phyloP scores from a whole-genome alignment of 2,329 filamentous ascomycete species.

The Pestalotiopsis sp. region DNA sequence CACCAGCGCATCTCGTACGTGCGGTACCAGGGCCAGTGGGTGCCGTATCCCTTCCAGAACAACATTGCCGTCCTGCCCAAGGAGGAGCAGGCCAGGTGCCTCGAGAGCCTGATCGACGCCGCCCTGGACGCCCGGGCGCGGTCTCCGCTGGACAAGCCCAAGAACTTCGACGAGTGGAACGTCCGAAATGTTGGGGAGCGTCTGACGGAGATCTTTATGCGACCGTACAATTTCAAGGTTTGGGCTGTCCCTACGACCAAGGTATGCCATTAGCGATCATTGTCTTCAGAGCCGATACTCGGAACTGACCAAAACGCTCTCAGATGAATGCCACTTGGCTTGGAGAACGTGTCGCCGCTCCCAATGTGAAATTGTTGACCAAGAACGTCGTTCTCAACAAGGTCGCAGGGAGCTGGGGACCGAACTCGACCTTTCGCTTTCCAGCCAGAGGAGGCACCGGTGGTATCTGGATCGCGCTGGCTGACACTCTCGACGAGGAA shows the following conservation, averaged over 20 bases:
- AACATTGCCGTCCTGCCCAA: constrained; percentile 98
- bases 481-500: constrained; percentile 86
- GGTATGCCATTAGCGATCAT: constrained; percentile 53
- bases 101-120: constrained; percentile 95
- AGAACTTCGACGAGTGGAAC: constrained; percentile 98
- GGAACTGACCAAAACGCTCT: too few relatives aligned
- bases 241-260: constrained; percentile 98
- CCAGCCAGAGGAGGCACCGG: constrained; percentile 93
- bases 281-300: background rate
- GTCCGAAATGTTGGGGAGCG: constrained; percentile 87
- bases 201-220: constrained; percentile 95
- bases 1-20: constrained; percentile 99
- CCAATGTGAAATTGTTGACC: constrained; percentile 90
- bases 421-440: constrained; percentile 98
- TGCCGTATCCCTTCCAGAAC: constrained; percentile 99
- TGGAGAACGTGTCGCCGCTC: constrained; percentile 95
- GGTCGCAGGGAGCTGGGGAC: constrained; percentile 95
- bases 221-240: constrained; percentile 99
- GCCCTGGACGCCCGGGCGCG: constrained; percentile 81
- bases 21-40: constrained; percentile 93
- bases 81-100: constrained; percentile 91
- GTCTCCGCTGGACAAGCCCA: constrained; percentile 82
- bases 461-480: constrained; percentile 98
- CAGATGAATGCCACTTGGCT: constrained; percentile 99
- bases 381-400: constrained; percentile 95